phyloP scores from a whole-genome alignment of 495 filamentous ascomycete genomes.

The Platismatia glauca region DNA sequence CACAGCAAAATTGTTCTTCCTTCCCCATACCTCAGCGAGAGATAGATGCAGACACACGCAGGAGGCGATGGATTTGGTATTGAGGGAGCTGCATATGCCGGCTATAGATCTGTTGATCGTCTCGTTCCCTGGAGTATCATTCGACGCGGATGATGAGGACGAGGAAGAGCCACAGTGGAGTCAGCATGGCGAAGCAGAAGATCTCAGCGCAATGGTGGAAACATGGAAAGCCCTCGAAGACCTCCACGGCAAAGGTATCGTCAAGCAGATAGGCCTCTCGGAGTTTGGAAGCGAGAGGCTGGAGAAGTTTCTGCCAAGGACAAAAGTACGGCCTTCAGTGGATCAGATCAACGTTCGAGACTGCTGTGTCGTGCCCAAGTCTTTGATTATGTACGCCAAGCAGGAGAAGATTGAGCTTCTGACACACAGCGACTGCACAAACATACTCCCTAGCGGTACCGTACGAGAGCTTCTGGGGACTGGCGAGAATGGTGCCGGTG shows the following conservation, averaged over 20 bases:
- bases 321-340: constrained; percentile 67
- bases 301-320: constrained; percentile 52
- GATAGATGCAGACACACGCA: constrained; percentile 56
- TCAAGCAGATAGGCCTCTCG: constrained; percentile 68
- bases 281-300: constrained; percentile 85
- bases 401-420: constrained; percentile 76
- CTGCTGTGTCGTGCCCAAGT: constrained; percentile 91
- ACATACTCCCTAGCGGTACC: constrained; percentile 79
- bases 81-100: constrained; percentile 63
- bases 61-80: constrained; percentile 70
- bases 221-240: constrained; percentile 67
- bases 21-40: constrained; percentile 56
- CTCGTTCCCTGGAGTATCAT: constrained; percentile 86
- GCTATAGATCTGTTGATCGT: constrained; percentile 84
- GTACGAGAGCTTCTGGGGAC: constrained; percentile 71
- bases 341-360: constrained; percentile 97
- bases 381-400: constrained; percentile 77
- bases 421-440: constrained; percentile 89
- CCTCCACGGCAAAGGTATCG: constrained; percentile 61
- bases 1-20: constrained; percentile 87
- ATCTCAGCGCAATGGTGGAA: constrained; percentile 58
- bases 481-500: constrained; percentile 51
- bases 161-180: constrained; percentile 54
- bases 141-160: constrained; percentile 85
- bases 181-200: constrained; percentile 42